Evolutionary conservation across 1,284 basidiomycete genomes (phyloP), one percentile per base, ranked within the genome.

Genomic region (Coniferiporia weirii): DNA sequence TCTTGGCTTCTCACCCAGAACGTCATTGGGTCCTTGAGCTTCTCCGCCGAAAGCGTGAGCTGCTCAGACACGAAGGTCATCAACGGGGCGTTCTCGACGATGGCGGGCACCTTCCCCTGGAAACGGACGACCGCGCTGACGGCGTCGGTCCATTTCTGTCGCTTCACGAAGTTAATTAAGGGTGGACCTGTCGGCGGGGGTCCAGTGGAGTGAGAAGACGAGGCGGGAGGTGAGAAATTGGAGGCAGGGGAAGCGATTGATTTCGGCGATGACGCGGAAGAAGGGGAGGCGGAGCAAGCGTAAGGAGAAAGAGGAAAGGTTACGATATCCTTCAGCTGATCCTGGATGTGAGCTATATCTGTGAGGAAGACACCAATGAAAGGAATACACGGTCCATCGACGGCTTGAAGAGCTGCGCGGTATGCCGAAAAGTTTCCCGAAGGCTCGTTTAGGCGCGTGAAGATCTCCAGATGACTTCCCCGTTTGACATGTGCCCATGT

Each of bases 401-500:
- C 76, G 8, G 75, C 68, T 47, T 75, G 70, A 57, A 85, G 75
- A 38, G 81, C 70, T 19, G 67, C 66, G 19, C 85, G 81, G 64
- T 85, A 84, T 5, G 76, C 76, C n/a, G 77, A 70, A 67, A 84
- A 87, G 49, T 79, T 79, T 32, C 80, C 79, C 0, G 76, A 72
- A 12, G 84, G 82, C 56, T 85, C 83, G 64, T 81, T 83, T 66
- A 81, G 72, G 61, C 78, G 77, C 22, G 75, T 67, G 9, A 89
- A 75, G 22, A 72, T 69, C 9, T 84, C 82, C 46, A 86, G 73
- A 44, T 72, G 73, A 7, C 77, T 73, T 62, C 77, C 76, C 9
- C 78, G 77, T 34, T 72, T 73, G 48, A 83, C 79, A 63, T 84
- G 82, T n/a, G 78, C 79, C 86, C 85, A 89, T n/a, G 85, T 87